Percentiles rank a stretch among this genome's conserved stretches.
These are phyloP conservation scores for Thielaviopsis euricoi DNA, from an alignment of 2,329 filamentous ascomycete genomes.

Conservation along the genomic window DNA sequence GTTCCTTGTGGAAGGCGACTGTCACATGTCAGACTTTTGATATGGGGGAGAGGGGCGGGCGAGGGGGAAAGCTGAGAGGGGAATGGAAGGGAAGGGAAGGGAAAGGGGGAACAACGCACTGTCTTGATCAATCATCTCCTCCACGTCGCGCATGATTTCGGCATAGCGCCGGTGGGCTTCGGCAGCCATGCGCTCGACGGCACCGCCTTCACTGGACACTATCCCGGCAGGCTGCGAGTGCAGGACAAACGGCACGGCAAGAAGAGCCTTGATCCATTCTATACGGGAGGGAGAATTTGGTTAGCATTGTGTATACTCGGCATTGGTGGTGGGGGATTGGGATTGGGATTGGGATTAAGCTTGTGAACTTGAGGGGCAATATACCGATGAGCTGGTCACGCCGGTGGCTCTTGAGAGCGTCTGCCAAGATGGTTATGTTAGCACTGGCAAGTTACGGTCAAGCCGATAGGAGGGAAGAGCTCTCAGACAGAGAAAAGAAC, in stretches of 20 bases:
- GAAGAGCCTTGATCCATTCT: constrained; percentile 93
- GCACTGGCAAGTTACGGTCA: not conserved
- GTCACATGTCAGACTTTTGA: constrained; percentile 6
- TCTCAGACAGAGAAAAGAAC: constrained; percentile 11
- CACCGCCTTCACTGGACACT: constrained; percentile 51
- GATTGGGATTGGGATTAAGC: too few relatives aligned
- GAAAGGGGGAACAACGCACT: constrained; percentile 33
- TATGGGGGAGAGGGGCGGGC: not conserved
- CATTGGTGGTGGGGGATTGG: too few relatives aligned
- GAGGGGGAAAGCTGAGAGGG: not conserved
- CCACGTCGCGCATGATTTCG: constrained; percentile 89
- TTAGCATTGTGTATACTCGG: not conserved
- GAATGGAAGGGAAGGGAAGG: not conserved
- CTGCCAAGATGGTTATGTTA: constrained; percentile 19
- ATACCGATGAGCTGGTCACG: constrained; percentile 75
- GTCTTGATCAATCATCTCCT: constrained; percentile 81
- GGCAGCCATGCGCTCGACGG: constrained; percentile 54
- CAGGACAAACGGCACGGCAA: constrained; percentile 91
- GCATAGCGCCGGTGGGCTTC: constrained; percentile 78
- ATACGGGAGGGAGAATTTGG: constrained; percentile 5
- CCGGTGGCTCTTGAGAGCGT: constrained; percentile 64
- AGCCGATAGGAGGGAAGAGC: too few relatives aligned
- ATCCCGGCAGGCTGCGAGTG: constrained; percentile 87
- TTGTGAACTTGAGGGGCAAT: too few relatives aligned
- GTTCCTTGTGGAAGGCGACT: constrained; percentile 56